These are phyloP conservation scores for Xylariaceae sp. DNA, from an alignment of 2,329 filamentous ascomycete species.

Conservation along the genomic window DNA sequence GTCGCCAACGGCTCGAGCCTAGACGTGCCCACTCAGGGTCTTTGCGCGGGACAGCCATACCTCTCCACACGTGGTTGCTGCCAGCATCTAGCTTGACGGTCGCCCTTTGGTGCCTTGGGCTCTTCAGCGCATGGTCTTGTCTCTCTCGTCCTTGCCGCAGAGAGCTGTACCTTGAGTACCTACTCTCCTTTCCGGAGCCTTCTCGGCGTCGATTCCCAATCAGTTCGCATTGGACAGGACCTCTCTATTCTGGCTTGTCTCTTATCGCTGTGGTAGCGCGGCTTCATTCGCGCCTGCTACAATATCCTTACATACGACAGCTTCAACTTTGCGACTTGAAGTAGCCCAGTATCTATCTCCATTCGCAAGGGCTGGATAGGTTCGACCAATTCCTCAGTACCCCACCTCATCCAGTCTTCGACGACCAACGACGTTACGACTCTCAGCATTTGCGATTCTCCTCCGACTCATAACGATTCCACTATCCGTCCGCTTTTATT, in stretches of 20 bases:
- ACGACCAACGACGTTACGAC: conserved; percentile 18
- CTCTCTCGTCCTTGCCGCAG: too few species aligned
- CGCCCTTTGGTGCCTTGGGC: too few species aligned
- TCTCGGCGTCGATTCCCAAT: conserved; percentile 14
- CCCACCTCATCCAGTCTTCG: conserved; percentile 15
- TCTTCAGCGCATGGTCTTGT: too few species aligned
- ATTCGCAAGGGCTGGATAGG: neutral
- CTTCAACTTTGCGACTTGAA: conserved; percentile 11
- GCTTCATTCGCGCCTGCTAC: conserved; percentile 10
- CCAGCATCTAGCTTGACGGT: too few species aligned
- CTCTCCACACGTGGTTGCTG: too few species aligned
- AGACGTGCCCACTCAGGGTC: too few species aligned
- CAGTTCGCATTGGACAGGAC: conserved; percentile 15
- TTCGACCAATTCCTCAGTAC: conserved; percentile 14
- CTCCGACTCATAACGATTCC: too few species aligned
- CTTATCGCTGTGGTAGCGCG: conserved; percentile 12
- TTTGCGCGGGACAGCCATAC: conserved; percentile 11
- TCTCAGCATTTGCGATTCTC: conserved; percentile 10
- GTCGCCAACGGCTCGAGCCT: conserved; percentile 10
- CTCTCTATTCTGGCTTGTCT: conserved; percentile 12
- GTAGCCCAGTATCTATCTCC: neutral
- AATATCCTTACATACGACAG: conserved; percentile 12
- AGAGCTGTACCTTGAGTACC: conserved; percentile 15
- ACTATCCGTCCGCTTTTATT: too few species aligned
- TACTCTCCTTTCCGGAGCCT: too few species aligned